A percentile compares a stretch with the other conserved stretches of the same genome.
These are phyloP conservation scores for Phytophthora sansomeana DNA, from an alignment of 352 stramenopile species.

Conservation along the genomic window DNA sequence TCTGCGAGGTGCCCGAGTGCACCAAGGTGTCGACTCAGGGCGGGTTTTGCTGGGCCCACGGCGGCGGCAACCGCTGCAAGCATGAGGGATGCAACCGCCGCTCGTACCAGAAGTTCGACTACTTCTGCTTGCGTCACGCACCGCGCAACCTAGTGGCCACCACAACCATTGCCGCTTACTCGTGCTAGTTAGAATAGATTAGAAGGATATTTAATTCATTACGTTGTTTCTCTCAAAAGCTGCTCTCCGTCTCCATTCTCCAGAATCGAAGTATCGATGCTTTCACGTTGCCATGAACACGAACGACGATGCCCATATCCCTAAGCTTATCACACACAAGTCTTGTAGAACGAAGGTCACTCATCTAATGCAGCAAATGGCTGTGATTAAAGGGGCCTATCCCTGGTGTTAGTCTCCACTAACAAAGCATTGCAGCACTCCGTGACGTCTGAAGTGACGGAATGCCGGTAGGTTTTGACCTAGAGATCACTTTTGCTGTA, in stretches of 20 bases:
- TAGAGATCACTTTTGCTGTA: too few species aligned
- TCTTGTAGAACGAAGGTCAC: too few species aligned
- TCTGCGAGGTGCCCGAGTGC: slow-evolving; percentile 62
- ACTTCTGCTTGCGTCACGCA: slow-evolving; percentile 64
- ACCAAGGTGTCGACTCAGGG: slow-evolving; percentile 72
- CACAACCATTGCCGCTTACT: neutral
- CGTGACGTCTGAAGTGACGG: too few species aligned
- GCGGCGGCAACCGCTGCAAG: slow-evolving; percentile 68
- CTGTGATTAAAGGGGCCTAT: too few species aligned
- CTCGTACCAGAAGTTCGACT: slow-evolving; percentile 75
- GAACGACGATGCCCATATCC: too few species aligned
- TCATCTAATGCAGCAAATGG: too few species aligned
- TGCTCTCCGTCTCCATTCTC: neutral
- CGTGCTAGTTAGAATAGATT: slow-evolving; percentile 14
- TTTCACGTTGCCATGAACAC: too few species aligned
- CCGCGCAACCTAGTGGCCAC: slow-evolving; percentile 18
- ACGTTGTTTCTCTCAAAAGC: neutral
- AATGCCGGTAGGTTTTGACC: too few species aligned
- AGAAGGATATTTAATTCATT: slow-evolving; percentile 30
- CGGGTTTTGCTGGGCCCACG: slow-evolving; percentile 79
- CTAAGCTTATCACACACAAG: too few species aligned
- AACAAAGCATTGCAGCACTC: too few species aligned
- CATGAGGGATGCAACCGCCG: slow-evolving; percentile 65
- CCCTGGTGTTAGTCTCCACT: too few species aligned
- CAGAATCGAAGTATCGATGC: too few species aligned